Evolutionary conservation across 2,329 filamentous ascomycete genomes (phyloP).

Genomic region (Aureobasidium uvarum): DNA sequence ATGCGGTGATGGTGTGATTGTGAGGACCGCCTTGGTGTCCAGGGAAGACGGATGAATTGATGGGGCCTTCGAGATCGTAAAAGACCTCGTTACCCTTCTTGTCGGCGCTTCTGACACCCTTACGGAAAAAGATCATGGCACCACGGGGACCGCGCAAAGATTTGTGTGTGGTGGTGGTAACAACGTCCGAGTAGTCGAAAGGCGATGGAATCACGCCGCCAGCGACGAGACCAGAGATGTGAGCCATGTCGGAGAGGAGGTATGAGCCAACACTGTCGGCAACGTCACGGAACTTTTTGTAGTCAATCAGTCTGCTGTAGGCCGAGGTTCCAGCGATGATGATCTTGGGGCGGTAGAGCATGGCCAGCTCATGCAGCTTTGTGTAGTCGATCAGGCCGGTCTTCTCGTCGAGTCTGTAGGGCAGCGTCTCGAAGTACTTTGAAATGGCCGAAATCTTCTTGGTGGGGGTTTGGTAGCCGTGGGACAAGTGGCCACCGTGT

Average conservation of each 20-base stretch:
- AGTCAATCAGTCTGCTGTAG: slow-evolving; percentile 98
- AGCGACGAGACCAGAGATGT: slow-evolving; percentile 94
- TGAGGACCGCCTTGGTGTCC: slow-evolving; percentile 98
- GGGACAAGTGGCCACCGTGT: slow-evolving; percentile 91
- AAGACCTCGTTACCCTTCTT: slow-evolving; percentile 81
- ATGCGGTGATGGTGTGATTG: slow-evolving; percentile 98
- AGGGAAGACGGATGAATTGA: slow-evolving; percentile 99
- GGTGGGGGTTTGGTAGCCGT: slow-evolving; percentile 93
- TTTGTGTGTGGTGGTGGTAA: slow-evolving; percentile 99
- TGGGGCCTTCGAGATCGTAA: slow-evolving; percentile 92
- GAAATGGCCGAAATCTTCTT: slow-evolving; percentile 87
- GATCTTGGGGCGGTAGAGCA: slow-evolving; percentile 92
- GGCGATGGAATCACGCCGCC: slow-evolving; percentile 91
- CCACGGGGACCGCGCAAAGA: slow-evolving; percentile 94
- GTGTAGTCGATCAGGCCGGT: slow-evolving; percentile 99
- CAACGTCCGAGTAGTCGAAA: slow-evolving; percentile 89
- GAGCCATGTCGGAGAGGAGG: slow-evolving; percentile 95
- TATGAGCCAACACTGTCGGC: slow-evolving; percentile 92
- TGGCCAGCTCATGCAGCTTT: slow-evolving; percentile 81
- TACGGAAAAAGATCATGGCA: slow-evolving; percentile 99
- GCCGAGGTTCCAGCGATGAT: slow-evolving; percentile 95
- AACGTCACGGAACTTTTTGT: slow-evolving; percentile 92
- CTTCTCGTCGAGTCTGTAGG: slow-evolving; percentile 83
- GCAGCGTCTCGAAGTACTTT: slow-evolving; percentile 98
- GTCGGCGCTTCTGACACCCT: slow-evolving; percentile 86